These are phyloP conservation scores for Geotrichum ghanense DNA, from an alignment of 805 yeast genomes.

Conservation along the genomic window DNA sequence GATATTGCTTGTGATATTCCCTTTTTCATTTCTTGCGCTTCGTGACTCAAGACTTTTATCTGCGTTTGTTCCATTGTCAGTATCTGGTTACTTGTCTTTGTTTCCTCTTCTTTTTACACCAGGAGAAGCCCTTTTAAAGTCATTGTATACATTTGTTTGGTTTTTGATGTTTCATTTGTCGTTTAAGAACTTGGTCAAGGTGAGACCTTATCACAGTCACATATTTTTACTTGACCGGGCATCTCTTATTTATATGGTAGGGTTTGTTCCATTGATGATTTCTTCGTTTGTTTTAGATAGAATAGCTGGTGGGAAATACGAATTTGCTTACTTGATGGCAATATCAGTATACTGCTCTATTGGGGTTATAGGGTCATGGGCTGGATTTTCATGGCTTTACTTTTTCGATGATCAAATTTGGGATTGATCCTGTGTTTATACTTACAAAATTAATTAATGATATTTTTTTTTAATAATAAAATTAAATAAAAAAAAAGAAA, in stretches of 20 bases:
- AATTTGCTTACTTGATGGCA: conserved; percentile 70
- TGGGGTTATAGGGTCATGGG: conserved; percentile 81
- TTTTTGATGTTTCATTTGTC: conserved; percentile 63
- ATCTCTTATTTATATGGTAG: conserved; percentile 52
- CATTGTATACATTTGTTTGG: conserved; percentile 74
- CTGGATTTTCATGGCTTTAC: conserved; percentile 79
- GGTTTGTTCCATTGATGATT: conserved; percentile 54
- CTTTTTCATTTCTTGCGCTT: conserved; percentile 66
- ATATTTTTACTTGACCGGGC: conserved; percentile 60
- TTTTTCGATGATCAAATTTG: conserved; percentile 54
- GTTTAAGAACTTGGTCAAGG: conserved; percentile 40
- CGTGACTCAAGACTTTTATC: conserved; percentile 60
- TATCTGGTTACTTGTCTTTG: conserved; percentile 76
- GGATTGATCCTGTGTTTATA: conserved; percentile 2
- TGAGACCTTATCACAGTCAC: conserved; percentile 17
- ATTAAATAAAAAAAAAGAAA: too few relatives aligned
- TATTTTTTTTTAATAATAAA: too few relatives aligned
- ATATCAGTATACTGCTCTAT: conserved; percentile 77
- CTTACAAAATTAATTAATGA: not conserved
- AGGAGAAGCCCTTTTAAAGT: conserved; percentile 69
- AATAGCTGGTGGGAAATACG: conserved; percentile 40
- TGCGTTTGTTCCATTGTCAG: conserved; percentile 58
- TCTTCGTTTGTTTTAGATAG: conserved; percentile 44
- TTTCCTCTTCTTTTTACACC: conserved; percentile 79
- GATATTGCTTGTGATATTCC: conserved; percentile 76